Base-by-base conservation (phyloP, 2,329 filamentous ascomycete species). In the Zasmidium cellare region DNA sequence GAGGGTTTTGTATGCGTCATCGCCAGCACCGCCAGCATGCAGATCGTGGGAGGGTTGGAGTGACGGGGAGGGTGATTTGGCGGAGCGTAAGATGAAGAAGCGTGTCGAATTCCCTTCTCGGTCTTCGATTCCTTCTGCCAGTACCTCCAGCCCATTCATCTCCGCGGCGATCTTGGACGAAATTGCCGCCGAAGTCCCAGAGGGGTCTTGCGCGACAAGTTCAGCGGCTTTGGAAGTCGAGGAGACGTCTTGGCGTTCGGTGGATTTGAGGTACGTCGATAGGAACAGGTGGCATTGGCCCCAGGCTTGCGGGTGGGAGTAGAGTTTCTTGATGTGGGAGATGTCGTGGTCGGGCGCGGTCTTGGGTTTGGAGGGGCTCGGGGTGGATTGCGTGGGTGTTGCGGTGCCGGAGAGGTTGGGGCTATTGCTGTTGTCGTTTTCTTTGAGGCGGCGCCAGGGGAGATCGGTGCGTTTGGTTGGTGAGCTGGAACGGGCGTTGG, bases 301-400 rank as follows among this genome's bases (percentile, higher is more conserved):
- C 80, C 94, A 96, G 24, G 92, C 94, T 76, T 99, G 94, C 9
- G 93, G 92, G 75, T 99, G 94, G 22, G 91, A 94, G 78, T 96
- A 96, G 44, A 99, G 76, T 69, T 88, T 87, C 66, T 82, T 84
- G 68, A 97, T 82, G 66, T 88, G 81, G 55, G 77, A 74, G 61
- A 92, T 74, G 62, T 78, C 76, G 52, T 59, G 46, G 7, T 18
- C 16, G 2, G 86, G 84, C n/a, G n/a, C n/a, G n/a, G n/a, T n/a
- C 62, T 75, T 75, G 41, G 78, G 73, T 61, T 75, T 74, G 23
- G 80, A 79, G 65, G 75, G 76, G n/a, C 67, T 67, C 16, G 79
- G 79, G 46, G 68, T 71, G 18, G 71, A 72, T 23, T 59, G 55
- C 12, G 62, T 64, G 9, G 82, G 80, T 41, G 82, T 84, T 60